phyloP scores from a whole-genome alignment of 345 rosid species.

The Boechera retrofracta region DNA sequence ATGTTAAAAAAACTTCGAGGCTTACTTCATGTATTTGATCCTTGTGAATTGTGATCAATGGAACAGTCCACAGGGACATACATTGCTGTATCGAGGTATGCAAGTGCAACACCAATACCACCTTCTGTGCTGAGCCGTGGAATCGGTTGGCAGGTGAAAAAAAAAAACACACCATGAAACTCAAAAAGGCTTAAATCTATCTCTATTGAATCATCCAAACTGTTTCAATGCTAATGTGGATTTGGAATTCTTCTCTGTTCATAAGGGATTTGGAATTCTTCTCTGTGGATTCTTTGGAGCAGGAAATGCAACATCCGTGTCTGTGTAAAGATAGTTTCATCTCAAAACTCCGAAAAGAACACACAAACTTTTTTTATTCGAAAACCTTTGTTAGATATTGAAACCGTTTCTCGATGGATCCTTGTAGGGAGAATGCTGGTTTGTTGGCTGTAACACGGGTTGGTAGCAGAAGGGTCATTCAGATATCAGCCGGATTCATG shows the following conservation, averaged over 20 bases:
- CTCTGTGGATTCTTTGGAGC: slow-evolving; percentile 93
- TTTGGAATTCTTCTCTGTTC: slow-evolving; percentile 21
- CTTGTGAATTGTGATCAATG: slow-evolving; percentile 14
- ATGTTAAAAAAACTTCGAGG: neutral
- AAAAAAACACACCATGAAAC: neutral
- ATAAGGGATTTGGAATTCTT: slow-evolving; percentile 85
- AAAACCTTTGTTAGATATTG: neutral
- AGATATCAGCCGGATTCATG: slow-evolving; percentile 89
- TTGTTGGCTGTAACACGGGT: slow-evolving; percentile 78
- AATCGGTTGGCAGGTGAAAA: slow-evolving; percentile 93
- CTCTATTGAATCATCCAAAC: neutral
- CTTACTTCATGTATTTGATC: neutral
- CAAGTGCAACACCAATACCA: slow-evolving; percentile 91
- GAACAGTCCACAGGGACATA: slow-evolving; percentile 86
- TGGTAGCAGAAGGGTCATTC: slow-evolving; percentile 89
- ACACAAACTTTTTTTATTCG: neutral
- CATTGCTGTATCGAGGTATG: slow-evolving; percentile 84
- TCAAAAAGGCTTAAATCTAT: neutral
- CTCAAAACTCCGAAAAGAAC: neutral
- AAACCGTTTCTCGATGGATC: neutral
- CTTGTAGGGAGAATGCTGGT: slow-evolving; percentile 84
- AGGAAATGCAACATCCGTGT: slow-evolving; percentile 81
- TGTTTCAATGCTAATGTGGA: slow-evolving; percentile 22
- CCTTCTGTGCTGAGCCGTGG: slow-evolving; percentile 95
- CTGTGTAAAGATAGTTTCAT: slow-evolving; percentile 60